These are phyloP conservation scores for Poa pratensis DNA, from an alignment of 176 grass and related monocot genomes.

Conservation along the genomic window DNA sequence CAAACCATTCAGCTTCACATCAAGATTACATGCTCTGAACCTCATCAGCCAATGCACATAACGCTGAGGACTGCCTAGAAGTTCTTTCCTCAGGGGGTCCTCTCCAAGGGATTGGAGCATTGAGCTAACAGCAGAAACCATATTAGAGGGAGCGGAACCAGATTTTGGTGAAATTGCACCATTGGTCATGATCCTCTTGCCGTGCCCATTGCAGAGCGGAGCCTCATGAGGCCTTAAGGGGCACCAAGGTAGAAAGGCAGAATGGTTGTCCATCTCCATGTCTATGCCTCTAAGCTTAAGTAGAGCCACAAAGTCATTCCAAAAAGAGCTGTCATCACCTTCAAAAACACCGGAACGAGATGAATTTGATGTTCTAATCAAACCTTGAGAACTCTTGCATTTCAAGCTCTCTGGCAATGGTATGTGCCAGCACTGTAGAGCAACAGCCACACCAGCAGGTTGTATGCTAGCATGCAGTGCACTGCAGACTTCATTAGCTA, in stretches of 20 bases:
- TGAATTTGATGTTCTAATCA: constrained; percentile 58
- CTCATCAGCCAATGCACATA: constrained; percentile 91
- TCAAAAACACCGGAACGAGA: constrained; percentile 78
- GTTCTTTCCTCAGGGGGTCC: constrained; percentile 85
- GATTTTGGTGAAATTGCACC: constrained; percentile 39
- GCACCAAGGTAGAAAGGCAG: constrained; percentile 64
- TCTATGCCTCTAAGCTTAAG: constrained; percentile 70
- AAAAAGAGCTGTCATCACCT: constrained; percentile 63
- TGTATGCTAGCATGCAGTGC: constrained; percentile 75
- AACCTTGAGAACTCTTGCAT: constrained; percentile 60
- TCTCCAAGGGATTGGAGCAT: constrained; percentile 79
- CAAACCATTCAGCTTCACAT: constrained; percentile 58
- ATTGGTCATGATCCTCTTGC: constrained; percentile 46
- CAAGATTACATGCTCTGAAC: constrained; percentile 64
- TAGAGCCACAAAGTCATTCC: constrained; percentile 80
- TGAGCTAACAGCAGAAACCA: constrained; percentile 76
- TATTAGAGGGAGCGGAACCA: constrained; percentile 42
- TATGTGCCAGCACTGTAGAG: constrained; percentile 81
- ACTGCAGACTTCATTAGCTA: constrained; percentile 76
- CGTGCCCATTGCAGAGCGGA: constrained; percentile 47
- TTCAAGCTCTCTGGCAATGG: constrained; percentile 75
- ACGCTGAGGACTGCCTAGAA: constrained; percentile 67
- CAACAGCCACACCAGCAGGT: constrained; percentile 91
- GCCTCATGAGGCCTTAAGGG: constrained; percentile 60
- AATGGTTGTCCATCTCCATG: constrained; percentile 44